These are phyloP conservation scores for Kurtzmaniella quercitrusa DNA, from an alignment of 1,139 yeast species.

Conservation along the genomic window DNA sequence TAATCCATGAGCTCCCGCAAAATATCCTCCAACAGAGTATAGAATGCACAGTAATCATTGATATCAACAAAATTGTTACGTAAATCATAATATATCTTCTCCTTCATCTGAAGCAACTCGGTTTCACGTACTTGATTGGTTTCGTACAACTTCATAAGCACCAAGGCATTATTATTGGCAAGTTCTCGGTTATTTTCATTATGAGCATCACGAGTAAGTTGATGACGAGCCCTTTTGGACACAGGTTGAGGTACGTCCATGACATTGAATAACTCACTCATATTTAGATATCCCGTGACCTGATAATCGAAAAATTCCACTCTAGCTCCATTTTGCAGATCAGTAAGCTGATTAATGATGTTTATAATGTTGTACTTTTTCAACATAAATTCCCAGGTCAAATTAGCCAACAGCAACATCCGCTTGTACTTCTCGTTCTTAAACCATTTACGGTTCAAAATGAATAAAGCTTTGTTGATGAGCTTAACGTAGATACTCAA, in stretches of 20 bases:
- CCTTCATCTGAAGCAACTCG: conserved; percentile 33
- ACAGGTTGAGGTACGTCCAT: conserved; percentile 45
- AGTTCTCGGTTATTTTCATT: not conserved
- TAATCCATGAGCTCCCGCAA: conserved; percentile 39
- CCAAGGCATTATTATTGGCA: conserved; percentile 2
- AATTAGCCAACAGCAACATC: conserved; percentile 40
- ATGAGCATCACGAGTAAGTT: conserved; percentile 2
- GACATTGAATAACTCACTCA: conserved; percentile 38
- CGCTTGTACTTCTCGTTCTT: conserved; percentile 46
- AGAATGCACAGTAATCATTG: conserved; percentile 45
- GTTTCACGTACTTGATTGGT: conserved; percentile 7
- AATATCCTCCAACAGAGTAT: conserved; percentile 39
- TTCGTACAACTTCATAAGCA: conserved; percentile 4
- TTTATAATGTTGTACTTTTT: conserved; percentile 32
- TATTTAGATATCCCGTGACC: conserved; percentile 35
- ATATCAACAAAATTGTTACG: conserved; percentile 43
- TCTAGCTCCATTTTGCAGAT: conserved; percentile 18
- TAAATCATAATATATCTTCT: conserved; percentile 40
- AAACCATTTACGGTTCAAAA: conserved; percentile 44
- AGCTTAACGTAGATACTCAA: conserved; percentile 33
- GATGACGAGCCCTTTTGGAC: not conserved
- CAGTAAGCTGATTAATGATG: conserved; percentile 19
- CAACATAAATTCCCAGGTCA: conserved; percentile 43
- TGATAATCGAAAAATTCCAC: conserved; percentile 41
- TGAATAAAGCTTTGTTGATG: conserved; percentile 41